Evolutionary conservation across 208 protist genomes (phyloP).

Genomic region (Porcisia hertigi): DNA sequence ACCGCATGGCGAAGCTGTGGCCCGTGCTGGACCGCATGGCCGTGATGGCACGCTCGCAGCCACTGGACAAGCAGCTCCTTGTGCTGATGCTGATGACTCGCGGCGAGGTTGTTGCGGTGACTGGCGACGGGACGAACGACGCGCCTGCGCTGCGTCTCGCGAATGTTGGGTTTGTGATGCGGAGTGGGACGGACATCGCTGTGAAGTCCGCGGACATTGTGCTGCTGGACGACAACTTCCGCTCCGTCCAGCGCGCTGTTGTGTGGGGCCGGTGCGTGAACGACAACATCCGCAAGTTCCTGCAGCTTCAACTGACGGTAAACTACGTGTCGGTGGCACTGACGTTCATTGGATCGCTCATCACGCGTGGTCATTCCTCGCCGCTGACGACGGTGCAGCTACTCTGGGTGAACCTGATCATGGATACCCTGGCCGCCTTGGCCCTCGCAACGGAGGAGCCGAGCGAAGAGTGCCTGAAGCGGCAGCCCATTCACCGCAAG

Average conservation of each 20-base stretch:
- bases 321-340: conserved; percentile 96
- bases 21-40: conserved; percentile 72
- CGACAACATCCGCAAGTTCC: conserved; percentile 96
- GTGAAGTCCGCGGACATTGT: conserved; percentile 93
- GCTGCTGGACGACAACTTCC: conserved; percentile 99
- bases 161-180: conserved; percentile 98
- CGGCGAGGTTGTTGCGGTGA: conserved; percentile 85
- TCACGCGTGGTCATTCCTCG: conserved; percentile 53
- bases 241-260: conserved; percentile 95
- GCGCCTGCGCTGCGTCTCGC: conserved; percentile 95
- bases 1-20: conserved; percentile 74
- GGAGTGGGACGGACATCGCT: conserved; percentile 95
- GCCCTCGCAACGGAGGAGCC: conserved; percentile 97
- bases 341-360: conserved; percentile 91
- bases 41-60: conserved; percentile 89
- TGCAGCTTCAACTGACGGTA: conserved; percentile 98
- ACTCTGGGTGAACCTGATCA: conserved; percentile 99
- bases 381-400: conserved; percentile 96
- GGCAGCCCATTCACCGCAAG: conserved; percentile 67
- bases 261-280: conserved; percentile 91
- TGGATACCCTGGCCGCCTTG: conserved; percentile 97
- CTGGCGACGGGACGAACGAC: conserved; percentile 98
- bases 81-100: conserved; percentile 84
- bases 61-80: conserved; percentile 89
- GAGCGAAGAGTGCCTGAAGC: conserved; percentile 69